These are phyloP conservation scores for Penicillium corylophilum DNA, from an alignment of 2,329 filamentous ascomycete genomes.

Conservation along the genomic window DNA sequence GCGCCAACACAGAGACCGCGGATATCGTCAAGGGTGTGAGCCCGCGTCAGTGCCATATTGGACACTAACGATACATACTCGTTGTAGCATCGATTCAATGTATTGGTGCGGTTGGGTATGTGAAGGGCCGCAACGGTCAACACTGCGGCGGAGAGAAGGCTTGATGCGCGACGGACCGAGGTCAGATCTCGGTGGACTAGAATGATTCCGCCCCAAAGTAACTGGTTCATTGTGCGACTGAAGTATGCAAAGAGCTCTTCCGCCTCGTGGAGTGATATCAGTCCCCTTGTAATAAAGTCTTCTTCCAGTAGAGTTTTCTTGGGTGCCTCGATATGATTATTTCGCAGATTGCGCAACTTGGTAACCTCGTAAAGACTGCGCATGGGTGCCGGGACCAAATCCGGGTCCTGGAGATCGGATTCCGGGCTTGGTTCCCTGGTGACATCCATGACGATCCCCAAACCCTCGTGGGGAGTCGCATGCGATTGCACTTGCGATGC, in stretches of 20 bases:
- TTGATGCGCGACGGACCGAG: conserved; percentile 55
- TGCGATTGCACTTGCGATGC: conserved; percentile 32
- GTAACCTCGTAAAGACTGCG: conserved; percentile 56
- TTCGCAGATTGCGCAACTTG: conserved; percentile 46
- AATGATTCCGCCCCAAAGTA: conserved; percentile 54
- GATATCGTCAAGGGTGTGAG: conserved; percentile 58
- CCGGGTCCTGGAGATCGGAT: conserved; percentile 40
- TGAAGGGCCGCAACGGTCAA: conserved; percentile 60
- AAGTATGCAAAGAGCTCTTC: conserved; percentile 54
- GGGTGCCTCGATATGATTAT: conserved; percentile 38
- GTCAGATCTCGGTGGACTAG: conserved; percentile 52
- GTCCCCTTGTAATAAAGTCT: conserved; percentile 53
- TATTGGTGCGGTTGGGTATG: conserved; percentile 54
- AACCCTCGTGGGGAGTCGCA: conserved; percentile 25
- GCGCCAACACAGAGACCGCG: conserved; percentile 60
- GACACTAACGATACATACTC: conserved; percentile 59
- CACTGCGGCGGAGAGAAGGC: conserved; percentile 56
- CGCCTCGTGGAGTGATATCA: conserved; percentile 49
- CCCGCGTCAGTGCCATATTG: conserved; percentile 57
- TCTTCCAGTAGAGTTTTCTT: conserved; percentile 42
- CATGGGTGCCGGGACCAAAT: conserved; percentile 53
- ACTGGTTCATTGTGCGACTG: conserved; percentile 51
- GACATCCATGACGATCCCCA: conserved; percentile 41
- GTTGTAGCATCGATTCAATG: conserved; percentile 56
- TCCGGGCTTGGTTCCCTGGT: conserved; percentile 49